These are phyloP conservation scores for Iberis amara DNA, from an alignment of 441 rosid genomes.

Conservation along the genomic window DNA sequence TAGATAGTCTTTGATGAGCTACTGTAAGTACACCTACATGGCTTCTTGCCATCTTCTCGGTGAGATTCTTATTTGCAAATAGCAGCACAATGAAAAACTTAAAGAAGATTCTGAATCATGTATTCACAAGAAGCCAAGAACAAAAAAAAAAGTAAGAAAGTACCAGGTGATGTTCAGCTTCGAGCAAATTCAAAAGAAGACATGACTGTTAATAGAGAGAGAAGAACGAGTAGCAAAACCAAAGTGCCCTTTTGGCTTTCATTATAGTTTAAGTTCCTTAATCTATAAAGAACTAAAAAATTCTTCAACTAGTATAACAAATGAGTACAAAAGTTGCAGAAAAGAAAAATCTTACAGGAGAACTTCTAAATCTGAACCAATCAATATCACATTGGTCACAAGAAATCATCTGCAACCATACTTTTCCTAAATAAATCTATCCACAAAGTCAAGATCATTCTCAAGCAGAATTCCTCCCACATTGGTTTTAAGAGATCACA, in stretches of 20 bases:
- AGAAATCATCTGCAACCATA: background rate
- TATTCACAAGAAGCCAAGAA: background rate
- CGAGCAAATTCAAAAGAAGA: conserved; percentile 1
- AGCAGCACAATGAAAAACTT: background rate
- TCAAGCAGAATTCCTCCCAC: background rate
- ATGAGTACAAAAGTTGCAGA: conserved; percentile 17
- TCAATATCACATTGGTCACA: conserved; percentile 4
- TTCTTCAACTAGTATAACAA: conserved; percentile 6
- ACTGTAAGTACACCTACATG: background rate
- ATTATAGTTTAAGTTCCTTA: conserved; percentile 4
- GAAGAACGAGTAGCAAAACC: background rate
- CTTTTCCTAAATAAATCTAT: conserved; percentile 11
- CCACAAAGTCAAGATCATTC: conserved; percentile 16
- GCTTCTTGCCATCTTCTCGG: background rate
- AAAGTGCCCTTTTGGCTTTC: background rate
- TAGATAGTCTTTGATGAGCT: too few relatives aligned
- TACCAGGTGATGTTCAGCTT: background rate
- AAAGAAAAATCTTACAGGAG: conserved; percentile 3
- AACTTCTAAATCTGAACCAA: conserved; percentile 13
- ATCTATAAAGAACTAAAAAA: background rate
- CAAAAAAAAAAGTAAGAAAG: background rate
- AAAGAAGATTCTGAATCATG: background rate
- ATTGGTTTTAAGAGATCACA: background rate
- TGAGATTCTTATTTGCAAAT: background rate
- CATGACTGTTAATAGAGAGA: background rate